Base-by-base conservation (phyloP, 331 rosid genomes). In the Quercus tomentella region DNA sequence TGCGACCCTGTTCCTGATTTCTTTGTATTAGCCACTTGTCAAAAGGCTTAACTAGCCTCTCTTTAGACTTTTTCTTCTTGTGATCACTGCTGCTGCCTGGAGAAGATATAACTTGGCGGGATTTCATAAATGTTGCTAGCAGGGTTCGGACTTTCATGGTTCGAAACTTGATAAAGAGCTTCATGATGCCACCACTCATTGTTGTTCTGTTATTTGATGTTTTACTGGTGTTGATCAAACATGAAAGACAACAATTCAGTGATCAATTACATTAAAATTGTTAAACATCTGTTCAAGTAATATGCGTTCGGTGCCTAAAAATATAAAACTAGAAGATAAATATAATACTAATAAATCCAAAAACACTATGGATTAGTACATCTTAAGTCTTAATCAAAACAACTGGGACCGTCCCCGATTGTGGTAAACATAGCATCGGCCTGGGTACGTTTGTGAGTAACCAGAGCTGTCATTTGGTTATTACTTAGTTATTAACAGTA, bases 161-260 rank as follows among this genome's bases (percentile, higher is more conserved):
- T 86, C 80, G 72, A 63, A 84, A 80, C 84, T 86, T 90, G 54
- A 82, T 84, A 70, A 90, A n/a, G 52, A 86, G 55, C 63, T 84
- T 90, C 86, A 84, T 79, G 28, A 88, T 76, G 22, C 86, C 77
- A 25, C 84, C 81, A 15, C 68, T 75, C 28, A 52, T 79, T 31
- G 79, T 23, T 43, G 77, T 35, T 23, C 58, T 69, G 35, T 25
- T 77, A 55, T 78, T 86, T 72, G 85, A 75, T 76, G 72, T 21
- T 75, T 82, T 85, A 79, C 87, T 82, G 14, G n/a, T 45, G 25
- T 21, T 1, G 8, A 21, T n/a, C 18, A 72, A 49, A 58, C 16
- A 5, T 51, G 62, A 17, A 25, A 52, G 23, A 28, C 11, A 35
- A 6, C 17, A 26, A 14, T 62, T 26, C 37, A 26, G 30, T 28